Conservation (phyloP, 495 filamentous ascomycete species). For the Trichoderma erinaceum region DNA sequence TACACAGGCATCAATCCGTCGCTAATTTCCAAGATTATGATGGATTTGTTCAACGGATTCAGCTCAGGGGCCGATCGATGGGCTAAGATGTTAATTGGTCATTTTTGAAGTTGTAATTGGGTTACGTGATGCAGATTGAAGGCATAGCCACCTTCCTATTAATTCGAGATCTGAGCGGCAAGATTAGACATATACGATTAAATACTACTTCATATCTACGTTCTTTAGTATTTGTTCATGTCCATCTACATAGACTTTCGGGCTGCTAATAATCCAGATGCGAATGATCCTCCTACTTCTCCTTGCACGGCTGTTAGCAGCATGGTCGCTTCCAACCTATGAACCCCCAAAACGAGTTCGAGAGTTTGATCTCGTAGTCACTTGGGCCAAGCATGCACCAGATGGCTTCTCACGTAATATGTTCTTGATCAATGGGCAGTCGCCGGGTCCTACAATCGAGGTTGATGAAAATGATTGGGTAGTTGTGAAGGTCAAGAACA, state of each 20-base stretch:
- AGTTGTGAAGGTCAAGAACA: slow-evolving; percentile 42
- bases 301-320: background rate
- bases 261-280: background rate
- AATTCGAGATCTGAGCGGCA: background rate
- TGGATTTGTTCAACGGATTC: no score
- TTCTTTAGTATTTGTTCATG: background rate
- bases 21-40: no score
- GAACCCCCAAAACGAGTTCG: background rate
- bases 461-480: slow-evolving; percentile 47
- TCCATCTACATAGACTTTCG: background rate
- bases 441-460: slow-evolving; percentile 42
- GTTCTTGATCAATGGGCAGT: slow-evolving; percentile 45
- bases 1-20: no score
- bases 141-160: background rate
- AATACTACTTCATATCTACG: background rate
- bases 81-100: no score
- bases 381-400: slow-evolving; percentile 34
- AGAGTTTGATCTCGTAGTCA: slow-evolving; percentile 27
- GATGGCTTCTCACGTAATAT: slow-evolving; percentile 39
- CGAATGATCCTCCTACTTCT: background rate
- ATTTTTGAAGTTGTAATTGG: no score
- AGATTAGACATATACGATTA: background rate
- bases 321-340: background rate
- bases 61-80: no score
- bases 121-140: no score